phyloP scores from a whole-genome alignment of 2,329 filamentous ascomycete species.

The Colletotrichum eleusines region DNA sequence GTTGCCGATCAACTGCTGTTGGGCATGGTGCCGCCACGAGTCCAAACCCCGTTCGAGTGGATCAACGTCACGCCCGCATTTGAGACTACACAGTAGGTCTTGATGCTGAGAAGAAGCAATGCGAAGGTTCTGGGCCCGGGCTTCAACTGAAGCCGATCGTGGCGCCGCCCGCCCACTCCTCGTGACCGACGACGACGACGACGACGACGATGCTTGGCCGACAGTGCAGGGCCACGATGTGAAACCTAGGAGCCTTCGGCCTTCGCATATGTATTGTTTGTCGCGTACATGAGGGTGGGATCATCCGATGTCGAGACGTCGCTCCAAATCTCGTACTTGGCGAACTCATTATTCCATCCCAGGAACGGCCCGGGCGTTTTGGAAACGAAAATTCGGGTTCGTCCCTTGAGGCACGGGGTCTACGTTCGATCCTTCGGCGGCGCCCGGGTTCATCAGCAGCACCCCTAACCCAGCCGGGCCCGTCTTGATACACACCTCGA shows the following conservation, averaged over 20 bases:
- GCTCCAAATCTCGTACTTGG: not conserved
- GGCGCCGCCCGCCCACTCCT: not conserved
- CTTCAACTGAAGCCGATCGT: constrained; percentile 2
- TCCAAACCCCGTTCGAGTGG: constrained; percentile 23
- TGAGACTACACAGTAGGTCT: constrained; percentile 11
- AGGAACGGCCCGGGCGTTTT: constrained; percentile 6
- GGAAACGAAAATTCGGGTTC: constrained; percentile 2
- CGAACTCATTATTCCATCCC: not conserved
- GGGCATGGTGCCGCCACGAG: constrained; percentile 35
- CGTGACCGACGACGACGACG: not conserved
- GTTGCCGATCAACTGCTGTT: constrained; percentile 29
- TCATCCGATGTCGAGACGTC: constrained; percentile 16
- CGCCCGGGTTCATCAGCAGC: not conserved
- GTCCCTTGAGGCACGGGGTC: constrained; percentile 1
- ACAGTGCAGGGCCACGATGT: not conserved
- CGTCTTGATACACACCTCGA: not conserved
- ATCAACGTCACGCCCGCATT: constrained; percentile 24
- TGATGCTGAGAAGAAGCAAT: not conserved
- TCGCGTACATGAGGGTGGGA: not conserved
- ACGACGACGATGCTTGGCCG: not conserved
- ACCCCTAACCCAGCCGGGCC: not conserved
- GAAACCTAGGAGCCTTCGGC: not conserved
- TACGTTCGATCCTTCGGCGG: constrained; percentile 1
- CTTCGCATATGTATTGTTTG: not conserved
- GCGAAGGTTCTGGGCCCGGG: not conserved